Conservation (phyloP, 345 rosid genomes). For the Corymbia maculata region DNA sequence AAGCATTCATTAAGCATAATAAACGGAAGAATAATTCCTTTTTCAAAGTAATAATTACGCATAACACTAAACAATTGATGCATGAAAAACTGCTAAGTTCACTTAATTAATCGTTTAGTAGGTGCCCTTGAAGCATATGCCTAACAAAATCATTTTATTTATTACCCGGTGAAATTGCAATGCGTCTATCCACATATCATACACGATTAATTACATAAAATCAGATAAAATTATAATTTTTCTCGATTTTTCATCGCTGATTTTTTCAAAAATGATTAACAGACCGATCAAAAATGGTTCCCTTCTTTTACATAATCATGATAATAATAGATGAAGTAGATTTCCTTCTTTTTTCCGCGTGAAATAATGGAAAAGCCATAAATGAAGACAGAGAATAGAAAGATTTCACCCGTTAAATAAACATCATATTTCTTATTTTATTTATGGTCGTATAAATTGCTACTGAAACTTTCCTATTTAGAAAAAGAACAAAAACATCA, state of each 20-base stretch:
- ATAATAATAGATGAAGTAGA: background rate
- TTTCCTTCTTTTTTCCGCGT: background rate
- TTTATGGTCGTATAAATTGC: background rate
- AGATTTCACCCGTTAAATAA: background rate
- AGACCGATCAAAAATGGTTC: background rate
- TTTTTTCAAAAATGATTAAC: background rate
- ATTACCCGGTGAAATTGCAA: background rate
- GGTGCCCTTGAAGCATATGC: background rate
- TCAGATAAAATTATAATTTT: background rate
- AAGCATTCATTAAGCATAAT: too few relatives aligned
- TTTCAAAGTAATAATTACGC: too few relatives aligned
- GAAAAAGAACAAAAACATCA: background rate
- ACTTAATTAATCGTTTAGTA: background rate
- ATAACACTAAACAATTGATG: accelerated
- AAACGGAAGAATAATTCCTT: too few relatives aligned
- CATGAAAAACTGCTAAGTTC: background rate
- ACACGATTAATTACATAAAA: background rate
- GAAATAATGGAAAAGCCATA: background rate
- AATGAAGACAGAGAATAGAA: background rate
- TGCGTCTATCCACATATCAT: background rate
- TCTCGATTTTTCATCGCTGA: background rate
- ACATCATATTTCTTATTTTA: background rate
- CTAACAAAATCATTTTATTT: background rate
- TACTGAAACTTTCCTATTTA: background rate
- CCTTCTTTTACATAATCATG: background rate